Evolutionary conservation across 2,329 filamentous ascomycete genomes (phyloP).

Genomic region (Clonostachys byssicola): DNA sequence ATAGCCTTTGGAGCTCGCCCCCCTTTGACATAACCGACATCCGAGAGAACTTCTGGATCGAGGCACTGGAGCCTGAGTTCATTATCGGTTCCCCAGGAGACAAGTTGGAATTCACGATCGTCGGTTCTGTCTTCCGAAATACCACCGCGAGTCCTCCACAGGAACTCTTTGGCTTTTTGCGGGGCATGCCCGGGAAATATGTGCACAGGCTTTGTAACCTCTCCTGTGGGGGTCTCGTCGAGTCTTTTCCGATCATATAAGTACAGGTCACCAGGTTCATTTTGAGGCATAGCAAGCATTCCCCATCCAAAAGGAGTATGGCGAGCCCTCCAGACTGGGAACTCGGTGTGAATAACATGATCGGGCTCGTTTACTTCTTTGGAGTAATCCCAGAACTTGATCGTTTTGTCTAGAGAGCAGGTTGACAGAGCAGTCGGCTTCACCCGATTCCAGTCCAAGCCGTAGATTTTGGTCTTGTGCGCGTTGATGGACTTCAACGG

Average conservation of each 20-base stretch:
- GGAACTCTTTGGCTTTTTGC: constrained; percentile 80
- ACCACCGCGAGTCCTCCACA: constrained; percentile 77
- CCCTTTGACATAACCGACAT: constrained; percentile 72
- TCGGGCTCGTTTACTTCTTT: constrained; percentile 62
- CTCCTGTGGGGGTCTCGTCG: constrained; percentile 35
- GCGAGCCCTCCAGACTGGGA: constrained; percentile 85
- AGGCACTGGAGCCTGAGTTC: constrained; percentile 76
- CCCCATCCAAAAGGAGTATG: constrained; percentile 89
- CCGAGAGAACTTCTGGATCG: constrained; percentile 57
- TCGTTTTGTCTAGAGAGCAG: constrained; percentile 85
- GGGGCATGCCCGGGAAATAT: constrained; percentile 59
- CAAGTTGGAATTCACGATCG: constrained; percentile 84
- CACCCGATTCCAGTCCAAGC: constrained; percentile 88
- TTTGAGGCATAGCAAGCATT: constrained; percentile 86
- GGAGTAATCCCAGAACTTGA: constrained; percentile 87
- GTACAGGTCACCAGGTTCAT: constrained; percentile 79
- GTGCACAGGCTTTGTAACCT: constrained; percentile 42
- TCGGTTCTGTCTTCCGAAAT: constrained; percentile 62
- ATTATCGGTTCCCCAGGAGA: constrained; percentile 88
- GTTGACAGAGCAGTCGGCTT: constrained; percentile 71
- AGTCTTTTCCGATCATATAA: constrained; percentile 68
- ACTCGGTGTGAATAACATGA: constrained; percentile 74
- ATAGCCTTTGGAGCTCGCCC: constrained; percentile 59
- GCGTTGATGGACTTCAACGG: constrained; percentile 83
- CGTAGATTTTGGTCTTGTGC: constrained; percentile 91